Percentiles rank a stretch among this genome's conserved stretches.
Conservation (phyloP, 2,329 filamentous ascomycete genomes). For the Fusarium miscanthi region DNA sequence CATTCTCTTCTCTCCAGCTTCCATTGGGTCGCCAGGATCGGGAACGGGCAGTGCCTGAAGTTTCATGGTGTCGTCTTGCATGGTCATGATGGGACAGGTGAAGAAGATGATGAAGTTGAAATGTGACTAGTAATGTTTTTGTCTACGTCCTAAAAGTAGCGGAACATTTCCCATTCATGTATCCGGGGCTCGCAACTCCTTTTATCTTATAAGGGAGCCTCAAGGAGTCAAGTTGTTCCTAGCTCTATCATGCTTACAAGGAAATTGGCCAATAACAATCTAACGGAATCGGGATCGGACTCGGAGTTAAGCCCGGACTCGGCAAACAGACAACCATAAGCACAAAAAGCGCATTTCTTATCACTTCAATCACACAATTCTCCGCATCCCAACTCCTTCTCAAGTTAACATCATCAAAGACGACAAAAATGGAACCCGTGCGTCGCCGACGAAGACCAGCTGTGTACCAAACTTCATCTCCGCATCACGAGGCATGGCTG, state of each 20-base stretch:
- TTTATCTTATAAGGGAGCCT: neutral
- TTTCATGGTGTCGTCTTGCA: no score
- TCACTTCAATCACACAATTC: neutral
- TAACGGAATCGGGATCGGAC: neutral
- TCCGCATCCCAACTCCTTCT: neutral
- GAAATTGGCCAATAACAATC: neutral
- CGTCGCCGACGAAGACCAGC: constrained; percentile 47
- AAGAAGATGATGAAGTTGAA: no score
- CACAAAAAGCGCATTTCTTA: constrained; percentile 16
- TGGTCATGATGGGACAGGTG: no score
- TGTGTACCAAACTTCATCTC: constrained; percentile 29
- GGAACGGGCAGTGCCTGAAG: no score
- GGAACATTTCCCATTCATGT: no score
- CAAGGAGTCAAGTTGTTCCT: neutral
- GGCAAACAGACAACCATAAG: constrained; percentile 22
- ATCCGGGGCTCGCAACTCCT: neutral
- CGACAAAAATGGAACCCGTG: constrained; percentile 23
- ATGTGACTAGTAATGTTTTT: no score
- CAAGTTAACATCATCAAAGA: neutral
- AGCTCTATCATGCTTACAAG: neutral
- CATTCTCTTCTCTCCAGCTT: no score
- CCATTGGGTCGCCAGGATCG: no score
- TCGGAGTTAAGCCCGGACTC: neutral
- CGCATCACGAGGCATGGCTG: fast-evolving
- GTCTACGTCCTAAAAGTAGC: no score